Evolutionary conservation across 2,329 filamentous ascomycete species (phyloP).

Genomic region (Penicillium sp.): DNA sequence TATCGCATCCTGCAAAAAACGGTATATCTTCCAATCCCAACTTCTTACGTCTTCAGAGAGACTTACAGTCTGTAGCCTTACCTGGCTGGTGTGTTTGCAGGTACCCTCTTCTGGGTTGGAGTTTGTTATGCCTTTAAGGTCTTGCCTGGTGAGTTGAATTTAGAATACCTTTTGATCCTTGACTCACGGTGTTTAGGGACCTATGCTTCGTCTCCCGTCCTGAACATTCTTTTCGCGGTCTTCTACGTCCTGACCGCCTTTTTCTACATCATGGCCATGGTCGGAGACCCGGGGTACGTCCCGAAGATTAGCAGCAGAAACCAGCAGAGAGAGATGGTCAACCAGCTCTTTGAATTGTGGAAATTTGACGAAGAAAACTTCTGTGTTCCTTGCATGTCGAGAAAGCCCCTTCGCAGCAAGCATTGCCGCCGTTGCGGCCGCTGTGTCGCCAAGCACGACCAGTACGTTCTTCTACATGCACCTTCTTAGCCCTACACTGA

Average conservation of each 20-base stretch:
- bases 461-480: slow-evolving; percentile 60
- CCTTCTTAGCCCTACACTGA: slow-evolving; percentile 5
- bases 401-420: slow-evolving; percentile 88
- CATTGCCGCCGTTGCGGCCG: slow-evolving; percentile 89
- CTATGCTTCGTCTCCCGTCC: slow-evolving; percentile 63
- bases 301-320: slow-evolving; percentile 86
- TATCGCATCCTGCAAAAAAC: slow-evolving; percentile 91
- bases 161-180: background rate
- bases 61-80: slow-evolving; percentile 63
- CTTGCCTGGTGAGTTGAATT: slow-evolving; percentile 60
- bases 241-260: slow-evolving; percentile 69
- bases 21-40: slow-evolving; percentile 48
- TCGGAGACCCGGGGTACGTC: slow-evolving; percentile 85
- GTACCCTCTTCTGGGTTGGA: slow-evolving; percentile 76
- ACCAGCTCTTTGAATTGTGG: slow-evolving; percentile 78
- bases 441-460: slow-evolving; percentile 94
- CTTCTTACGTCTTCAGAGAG: background rate
- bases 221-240: slow-evolving; percentile 72
- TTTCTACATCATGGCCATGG: slow-evolving; percentile 85
- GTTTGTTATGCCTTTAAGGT: slow-evolving; percentile 72
- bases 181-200: slow-evolving; percentile 50
- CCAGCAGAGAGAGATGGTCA: slow-evolving; percentile 84
- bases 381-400: slow-evolving; percentile 90
- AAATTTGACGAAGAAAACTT: slow-evolving; percentile 95
- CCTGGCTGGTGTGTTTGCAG: slow-evolving; percentile 89